Percentiles rank a stretch among this genome's conserved stretches.
phyloP scores from a whole-genome alignment of 306 rosid genomes.

The Cucumis hystrix region DNA sequence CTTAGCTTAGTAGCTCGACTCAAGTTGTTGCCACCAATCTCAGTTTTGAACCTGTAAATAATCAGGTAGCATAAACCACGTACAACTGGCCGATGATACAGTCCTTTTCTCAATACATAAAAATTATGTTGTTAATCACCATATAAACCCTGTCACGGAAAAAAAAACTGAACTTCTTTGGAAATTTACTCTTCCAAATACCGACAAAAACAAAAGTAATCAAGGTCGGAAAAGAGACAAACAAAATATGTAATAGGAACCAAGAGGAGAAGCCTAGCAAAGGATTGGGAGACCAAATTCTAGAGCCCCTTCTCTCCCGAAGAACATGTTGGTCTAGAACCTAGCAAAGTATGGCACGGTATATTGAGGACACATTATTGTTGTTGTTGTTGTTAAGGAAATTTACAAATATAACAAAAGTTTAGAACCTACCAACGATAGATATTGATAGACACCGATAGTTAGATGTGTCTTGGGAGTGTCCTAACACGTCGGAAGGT shows the following conservation, averaged over 20 bases:
- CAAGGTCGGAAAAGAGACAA: not conserved
- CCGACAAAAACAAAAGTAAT: no score
- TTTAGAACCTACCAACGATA: no score
- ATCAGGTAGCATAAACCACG: not conserved
- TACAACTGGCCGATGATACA: not conserved
- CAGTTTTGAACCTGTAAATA: not conserved
- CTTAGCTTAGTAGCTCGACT: not conserved
- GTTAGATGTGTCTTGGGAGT: no score
- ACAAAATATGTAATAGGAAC: not conserved
- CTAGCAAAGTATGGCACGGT: no score
- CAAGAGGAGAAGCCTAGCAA: not conserved
- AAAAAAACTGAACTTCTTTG: not conserved
- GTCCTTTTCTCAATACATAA: not conserved
- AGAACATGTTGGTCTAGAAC: not conserved
- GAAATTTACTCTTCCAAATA: no score
- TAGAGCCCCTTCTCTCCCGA: not conserved
- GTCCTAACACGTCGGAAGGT: no score
- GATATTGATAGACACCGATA: no score
- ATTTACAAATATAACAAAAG: no score
- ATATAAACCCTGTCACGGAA: not conserved
- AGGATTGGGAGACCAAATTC: not conserved
- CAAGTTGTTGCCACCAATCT: not conserved
- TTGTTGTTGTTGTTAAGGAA: no score
- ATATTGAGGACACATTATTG: no score
- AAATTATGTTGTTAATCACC: not conserved